These are phyloP conservation scores for Diplodia mutila DNA, from an alignment of 2,329 filamentous ascomycete genomes.

Conservation along the genomic window DNA sequence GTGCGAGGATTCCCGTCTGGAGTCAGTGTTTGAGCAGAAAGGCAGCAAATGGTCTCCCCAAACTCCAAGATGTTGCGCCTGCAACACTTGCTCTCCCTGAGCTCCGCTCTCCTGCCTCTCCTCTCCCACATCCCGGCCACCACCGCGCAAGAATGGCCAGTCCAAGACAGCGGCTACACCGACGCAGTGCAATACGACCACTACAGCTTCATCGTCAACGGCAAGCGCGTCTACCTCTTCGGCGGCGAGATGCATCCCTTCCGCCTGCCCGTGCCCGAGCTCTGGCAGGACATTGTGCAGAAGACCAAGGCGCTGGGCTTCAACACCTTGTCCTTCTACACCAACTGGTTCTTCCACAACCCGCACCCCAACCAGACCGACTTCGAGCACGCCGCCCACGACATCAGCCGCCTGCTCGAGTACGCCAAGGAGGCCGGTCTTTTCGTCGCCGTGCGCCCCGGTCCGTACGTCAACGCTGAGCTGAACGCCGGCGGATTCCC, in stretches of 20 bases:
- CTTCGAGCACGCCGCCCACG: constrained; percentile 58
- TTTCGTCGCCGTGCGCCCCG: constrained; percentile 60
- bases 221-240: constrained; percentile 56
- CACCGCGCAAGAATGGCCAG: constrained; percentile 45
- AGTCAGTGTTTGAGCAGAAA: not conserved
- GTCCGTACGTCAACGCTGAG: constrained; percentile 68
- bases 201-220: constrained; percentile 58
- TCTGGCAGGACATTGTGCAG: constrained; percentile 56
- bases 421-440: constrained; percentile 59
- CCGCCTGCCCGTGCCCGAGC: constrained; percentile 54
- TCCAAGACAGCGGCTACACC: constrained; percentile 54
- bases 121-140: constrained; percentile 14
- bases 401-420: constrained; percentile 57
- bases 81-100: not conserved
- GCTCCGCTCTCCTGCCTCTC: not conserved
- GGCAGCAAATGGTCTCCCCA: not conserved
- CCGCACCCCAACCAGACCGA: constrained; percentile 52
- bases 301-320: constrained; percentile 58
- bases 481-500: constrained; percentile 65
- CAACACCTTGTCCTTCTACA: constrained; percentile 54
- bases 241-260: constrained; percentile 60
- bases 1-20: too few species aligned
- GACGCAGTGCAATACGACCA: constrained; percentile 58
- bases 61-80: not conserved
- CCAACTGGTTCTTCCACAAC: constrained; percentile 55